These are phyloP conservation scores for Iodosphaeria phyllophila DNA, from an alignment of 2,329 filamentous ascomycete genomes.

Conservation along the genomic window DNA sequence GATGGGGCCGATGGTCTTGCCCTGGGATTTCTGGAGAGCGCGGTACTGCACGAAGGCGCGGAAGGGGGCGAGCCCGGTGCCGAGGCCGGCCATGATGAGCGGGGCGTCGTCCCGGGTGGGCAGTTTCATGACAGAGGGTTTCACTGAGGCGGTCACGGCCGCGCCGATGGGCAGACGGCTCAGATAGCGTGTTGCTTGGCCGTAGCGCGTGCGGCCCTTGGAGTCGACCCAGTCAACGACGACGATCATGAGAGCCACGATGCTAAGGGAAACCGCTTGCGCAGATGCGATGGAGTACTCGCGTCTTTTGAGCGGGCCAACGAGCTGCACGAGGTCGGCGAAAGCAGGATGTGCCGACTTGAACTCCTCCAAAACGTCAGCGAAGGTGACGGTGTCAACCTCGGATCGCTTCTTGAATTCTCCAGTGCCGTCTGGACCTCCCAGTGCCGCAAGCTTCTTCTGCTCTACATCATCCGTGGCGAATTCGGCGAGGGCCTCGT, in stretches of 20 bases:
- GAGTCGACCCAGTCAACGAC: constrained; percentile 92
- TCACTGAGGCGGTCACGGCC: constrained; percentile 78
- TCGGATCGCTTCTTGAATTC: constrained; percentile 89
- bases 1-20: constrained; percentile 84
- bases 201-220: constrained; percentile 72
- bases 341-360: constrained; percentile 73
- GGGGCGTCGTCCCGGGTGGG: constrained; percentile 72
- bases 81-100: constrained; percentile 97
- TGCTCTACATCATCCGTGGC: constrained; percentile 69
- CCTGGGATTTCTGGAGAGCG: constrained; percentile 93
- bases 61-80: constrained; percentile 96
- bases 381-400: constrained; percentile 79
- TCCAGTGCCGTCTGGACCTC: constrained; percentile 57
- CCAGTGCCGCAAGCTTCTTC: constrained; percentile 59
- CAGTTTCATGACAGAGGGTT: constrained; percentile 99
- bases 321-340: constrained; percentile 74
- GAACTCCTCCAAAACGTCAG: constrained; percentile 81
- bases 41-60: constrained; percentile 96
- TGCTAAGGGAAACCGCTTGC: constrained; percentile 78
- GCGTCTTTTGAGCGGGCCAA: constrained; percentile 81
- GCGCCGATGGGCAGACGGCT: constrained; percentile 56
- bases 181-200: constrained; percentile 85
- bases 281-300: constrained; percentile 99
- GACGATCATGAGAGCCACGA: constrained; percentile 90
- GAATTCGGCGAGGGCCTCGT: constrained; percentile 77